phyloP scores from a whole-genome alignment of 2,329 filamentous ascomycete genomes.

The Coniochaeta prunicola region DNA sequence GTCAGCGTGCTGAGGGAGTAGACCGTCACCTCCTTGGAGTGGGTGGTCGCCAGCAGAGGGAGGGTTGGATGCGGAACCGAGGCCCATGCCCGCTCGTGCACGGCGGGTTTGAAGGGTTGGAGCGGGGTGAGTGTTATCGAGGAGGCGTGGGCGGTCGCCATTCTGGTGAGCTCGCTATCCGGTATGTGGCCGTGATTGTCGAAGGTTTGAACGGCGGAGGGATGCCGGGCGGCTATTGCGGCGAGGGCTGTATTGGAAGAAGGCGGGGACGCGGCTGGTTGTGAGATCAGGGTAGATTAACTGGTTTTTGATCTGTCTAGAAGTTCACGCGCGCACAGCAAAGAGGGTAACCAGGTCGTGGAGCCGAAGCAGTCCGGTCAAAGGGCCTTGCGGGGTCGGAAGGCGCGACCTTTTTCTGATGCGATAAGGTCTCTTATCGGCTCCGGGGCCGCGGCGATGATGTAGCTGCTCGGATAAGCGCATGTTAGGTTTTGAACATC shows the following conservation, averaged over 20 bases:
- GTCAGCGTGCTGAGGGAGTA: constrained; percentile 80
- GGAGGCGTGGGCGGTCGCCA: neutral
- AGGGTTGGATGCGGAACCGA: constrained; percentile 79
- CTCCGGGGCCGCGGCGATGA: neutral
- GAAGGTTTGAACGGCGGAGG: neutral
- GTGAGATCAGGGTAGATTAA: neutral
- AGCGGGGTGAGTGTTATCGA: constrained; percentile 33
- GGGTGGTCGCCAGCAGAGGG: constrained; percentile 82
- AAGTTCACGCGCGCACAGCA: too few species aligned
- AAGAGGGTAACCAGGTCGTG: neutral
- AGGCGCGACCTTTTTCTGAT: neutral
- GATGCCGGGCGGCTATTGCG: neutral
- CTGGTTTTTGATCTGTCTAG: neutral
- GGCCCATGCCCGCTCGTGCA: constrained; percentile 74
- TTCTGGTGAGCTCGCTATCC: too few species aligned
- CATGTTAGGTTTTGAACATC: too few species aligned
- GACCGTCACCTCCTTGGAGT: constrained; percentile 79
- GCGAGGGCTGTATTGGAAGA: neutral
- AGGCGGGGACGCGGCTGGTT: neutral
- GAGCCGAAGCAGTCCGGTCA: neutral
- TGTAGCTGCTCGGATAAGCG: neutral
- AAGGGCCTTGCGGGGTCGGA: neutral
- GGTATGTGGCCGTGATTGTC: neutral
- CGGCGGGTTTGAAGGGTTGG: constrained; percentile 44
- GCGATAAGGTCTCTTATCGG: neutral